A percentile compares a stretch with the other conserved stretches of the same genome.
These are phyloP conservation scores for Extremus antarcticus DNA, from an alignment of 495 filamentous ascomycete species.

Conservation along the genomic window DNA sequence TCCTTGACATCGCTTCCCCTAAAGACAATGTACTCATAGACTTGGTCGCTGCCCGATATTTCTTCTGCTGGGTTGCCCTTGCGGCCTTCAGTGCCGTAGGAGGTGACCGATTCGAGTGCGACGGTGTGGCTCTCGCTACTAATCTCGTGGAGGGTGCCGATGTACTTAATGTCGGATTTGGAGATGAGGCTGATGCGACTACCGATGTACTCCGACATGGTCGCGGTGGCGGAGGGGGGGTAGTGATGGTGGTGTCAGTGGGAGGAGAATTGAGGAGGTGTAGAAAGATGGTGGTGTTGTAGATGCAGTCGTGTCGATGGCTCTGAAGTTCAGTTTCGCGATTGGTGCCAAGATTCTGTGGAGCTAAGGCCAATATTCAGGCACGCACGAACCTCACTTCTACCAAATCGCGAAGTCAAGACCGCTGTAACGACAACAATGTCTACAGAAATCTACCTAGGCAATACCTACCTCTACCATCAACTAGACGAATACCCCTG, in stretches of 20 bases:
- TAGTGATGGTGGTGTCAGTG: not conserved
- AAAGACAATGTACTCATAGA: constrained; percentile 99
- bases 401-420: too few relatives aligned
- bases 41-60: constrained; percentile 63
- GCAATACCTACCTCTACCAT: constrained; percentile 27
- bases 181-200: constrained; percentile 83
- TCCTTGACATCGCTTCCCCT: constrained; percentile 98
- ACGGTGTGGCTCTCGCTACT: constrained; percentile 94
- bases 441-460: not conserved
- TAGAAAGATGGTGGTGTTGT: not conserved
- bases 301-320: not conserved
- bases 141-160: constrained; percentile 92
- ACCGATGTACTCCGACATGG: constrained; percentile 50
- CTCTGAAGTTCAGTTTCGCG: not conserved
- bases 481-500: constrained; percentile 43
- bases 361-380: too few relatives aligned
- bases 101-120: constrained; percentile 87
- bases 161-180: constrained; percentile 95
- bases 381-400: not conserved
- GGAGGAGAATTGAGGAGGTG: not conserved
- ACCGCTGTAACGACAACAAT: too few relatives aligned
- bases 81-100: constrained; percentile 86
- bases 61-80: constrained; percentile 66
- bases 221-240: constrained; percentile 10
- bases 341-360: too few relatives aligned